Evolutionary conservation across 352 stramenopile species (phyloP).

Genomic region (Phytophthora fragariae): DNA sequence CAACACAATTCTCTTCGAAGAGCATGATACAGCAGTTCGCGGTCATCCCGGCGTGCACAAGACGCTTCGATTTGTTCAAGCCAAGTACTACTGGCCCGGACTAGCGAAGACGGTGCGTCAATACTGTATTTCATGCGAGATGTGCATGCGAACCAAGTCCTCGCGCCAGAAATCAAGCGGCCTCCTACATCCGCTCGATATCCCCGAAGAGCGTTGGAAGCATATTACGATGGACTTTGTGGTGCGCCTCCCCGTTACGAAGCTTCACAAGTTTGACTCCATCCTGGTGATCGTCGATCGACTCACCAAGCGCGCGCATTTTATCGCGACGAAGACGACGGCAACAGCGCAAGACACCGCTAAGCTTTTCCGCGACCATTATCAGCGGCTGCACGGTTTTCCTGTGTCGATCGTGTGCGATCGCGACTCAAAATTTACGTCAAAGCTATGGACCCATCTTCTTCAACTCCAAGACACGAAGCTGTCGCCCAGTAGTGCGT

Average conservation of each 20-base stretch:
- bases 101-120: not conserved
- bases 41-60: conserved; percentile 1
- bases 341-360: conserved; percentile 1
- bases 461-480: conserved; percentile 1
- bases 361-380: not conserved
- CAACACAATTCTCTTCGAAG: conserved; percentile 5
- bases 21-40: conserved; percentile 2
- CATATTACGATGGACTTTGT: conserved; percentile 21
- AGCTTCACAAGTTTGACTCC: not conserved
- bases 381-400: conserved; percentile 4
- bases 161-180: not conserved
- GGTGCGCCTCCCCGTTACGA: not conserved
- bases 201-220: not conserved
- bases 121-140: conserved; percentile 12
- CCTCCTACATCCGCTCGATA: not conserved
- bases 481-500: not conserved
- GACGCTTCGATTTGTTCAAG: conserved; percentile 1
- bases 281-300: conserved; percentile 11
- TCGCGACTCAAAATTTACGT: conserved; percentile 13
- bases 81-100: conserved; percentile 8
- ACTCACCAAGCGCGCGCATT: conserved; percentile 18
- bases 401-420: conserved; percentile 12
- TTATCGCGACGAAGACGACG: conserved; percentile 3
- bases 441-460: conserved; percentile 4
- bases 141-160: conserved; percentile 11